Percentiles rank a stretch among this genome's conserved stretches.
These are phyloP conservation scores for Fagus crenata DNA, from an alignment of 306 rosid genomes.

Conservation along the genomic window DNA sequence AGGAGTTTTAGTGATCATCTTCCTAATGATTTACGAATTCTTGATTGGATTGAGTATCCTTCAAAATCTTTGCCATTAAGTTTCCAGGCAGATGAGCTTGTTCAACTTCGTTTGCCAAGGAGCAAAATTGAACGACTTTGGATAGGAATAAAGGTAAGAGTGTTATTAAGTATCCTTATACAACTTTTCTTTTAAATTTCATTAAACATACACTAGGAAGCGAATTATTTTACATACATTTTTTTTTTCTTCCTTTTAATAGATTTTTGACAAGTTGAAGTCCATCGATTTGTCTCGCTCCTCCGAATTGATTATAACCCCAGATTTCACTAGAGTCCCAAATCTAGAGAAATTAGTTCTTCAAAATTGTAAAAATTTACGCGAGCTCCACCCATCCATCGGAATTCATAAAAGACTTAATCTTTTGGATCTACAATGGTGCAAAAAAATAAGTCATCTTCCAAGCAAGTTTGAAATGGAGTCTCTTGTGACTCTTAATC, in stretches of 20 bases:
- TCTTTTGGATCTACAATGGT: no score
- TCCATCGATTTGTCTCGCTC: background rate
- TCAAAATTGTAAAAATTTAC: background rate
- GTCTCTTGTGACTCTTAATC: no score
- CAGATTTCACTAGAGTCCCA: background rate
- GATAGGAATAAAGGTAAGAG: background rate
- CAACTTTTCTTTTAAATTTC: background rate
- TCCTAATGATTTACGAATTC: background rate
- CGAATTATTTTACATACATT: background rate
- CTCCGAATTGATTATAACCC: background rate
- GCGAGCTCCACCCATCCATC: no score
- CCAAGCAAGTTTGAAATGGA: no score
- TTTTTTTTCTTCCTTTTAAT: no score
- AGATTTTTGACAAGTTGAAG: background rate
- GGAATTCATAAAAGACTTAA: no score
- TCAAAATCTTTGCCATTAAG: background rate
- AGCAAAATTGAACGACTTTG: background rate
- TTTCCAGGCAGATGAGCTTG: background rate
- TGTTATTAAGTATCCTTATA: background rate
- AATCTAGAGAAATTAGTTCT: background rate
- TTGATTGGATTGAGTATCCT: background rate
- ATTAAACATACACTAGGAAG: background rate
- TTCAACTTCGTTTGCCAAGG: background rate
- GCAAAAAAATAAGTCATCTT: no score
- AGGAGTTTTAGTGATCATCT: background rate